phyloP scores from a whole-genome alignment of 2,329 filamentous ascomycete species.

The Venturia pyrina region DNA sequence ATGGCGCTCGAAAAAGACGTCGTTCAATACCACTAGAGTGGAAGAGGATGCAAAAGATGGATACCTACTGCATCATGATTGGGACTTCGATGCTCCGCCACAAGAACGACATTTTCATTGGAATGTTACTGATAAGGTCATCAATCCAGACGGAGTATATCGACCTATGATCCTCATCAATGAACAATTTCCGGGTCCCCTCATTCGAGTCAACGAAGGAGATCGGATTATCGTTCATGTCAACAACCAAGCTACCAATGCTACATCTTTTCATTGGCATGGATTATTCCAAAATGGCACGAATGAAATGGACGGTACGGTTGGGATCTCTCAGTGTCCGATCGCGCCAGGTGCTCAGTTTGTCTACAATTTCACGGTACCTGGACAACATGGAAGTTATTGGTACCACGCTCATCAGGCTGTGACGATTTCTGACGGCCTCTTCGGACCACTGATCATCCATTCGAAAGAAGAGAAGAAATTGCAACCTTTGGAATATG shows the following conservation, averaged over 20 bases:
- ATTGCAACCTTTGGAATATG: constrained; percentile 31
- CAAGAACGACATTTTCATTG: constrained; percentile 47
- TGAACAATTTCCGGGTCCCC: constrained; percentile 62
- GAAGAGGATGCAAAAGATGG: constrained; percentile 13
- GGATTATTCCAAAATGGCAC: constrained; percentile 43
- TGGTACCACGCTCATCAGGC: constrained; percentile 59
- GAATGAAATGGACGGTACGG: constrained; percentile 9
- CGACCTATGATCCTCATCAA: constrained; percentile 68
- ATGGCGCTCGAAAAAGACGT: not conserved
- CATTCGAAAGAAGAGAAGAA: constrained; percentile 33
- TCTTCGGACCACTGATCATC: constrained; percentile 53
- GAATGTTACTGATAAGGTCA: constrained; percentile 44
- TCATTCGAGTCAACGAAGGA: constrained; percentile 51
- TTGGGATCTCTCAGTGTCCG: constrained; percentile 10
- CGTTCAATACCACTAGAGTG: not conserved
- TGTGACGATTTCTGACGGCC: constrained; percentile 58
- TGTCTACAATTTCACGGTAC: constrained; percentile 7
- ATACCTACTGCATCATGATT: constrained; percentile 45
- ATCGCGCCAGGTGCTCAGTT: constrained; percentile 10
- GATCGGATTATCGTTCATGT: constrained; percentile 52
- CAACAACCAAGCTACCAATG: constrained; percentile 50
- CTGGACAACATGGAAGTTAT: constrained; percentile 37
- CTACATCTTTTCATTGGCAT: constrained; percentile 59
- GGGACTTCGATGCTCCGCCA: constrained; percentile 43
- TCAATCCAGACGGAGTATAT: constrained; percentile 46